Base-by-base conservation (phyloP, 192 early-diverging fungal species). In the Geosiphon pyriformis region DNA sequence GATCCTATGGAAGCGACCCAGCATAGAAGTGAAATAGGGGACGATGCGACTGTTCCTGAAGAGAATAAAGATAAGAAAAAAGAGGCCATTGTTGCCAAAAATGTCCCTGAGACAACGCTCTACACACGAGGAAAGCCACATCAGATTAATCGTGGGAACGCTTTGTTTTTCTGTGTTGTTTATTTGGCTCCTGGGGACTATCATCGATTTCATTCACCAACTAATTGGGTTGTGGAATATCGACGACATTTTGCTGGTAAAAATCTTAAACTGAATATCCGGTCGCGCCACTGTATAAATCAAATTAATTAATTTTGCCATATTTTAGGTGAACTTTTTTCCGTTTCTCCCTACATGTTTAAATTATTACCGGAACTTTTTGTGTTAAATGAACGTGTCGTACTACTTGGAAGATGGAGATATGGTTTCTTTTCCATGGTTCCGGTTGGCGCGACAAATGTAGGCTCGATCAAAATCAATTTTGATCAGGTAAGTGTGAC, bases 131-230 rank as follows among this genome's bases (percentile, higher is more conserved):
- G n/a, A n/a, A n/a, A n/a, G n/a, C n/a, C 76, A 33, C 76, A 78
- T 56, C 69, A 72, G 12, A 59, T 83, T 25, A 77, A 77, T 33
- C 77, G 80, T 25, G 88, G 89, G 65, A 90, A 96, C 70, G 72
- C 78, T 11, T 82, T 98, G 30, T 94, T 86, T 63, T 99, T 90
- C 72, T 86, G 83, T 67, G 95, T 98, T 10, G 89, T 99, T 27
- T 99, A 99, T 69, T 76, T 99, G 65, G 92, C 96, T 0, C 97
- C 97, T 4, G 97, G 96, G 0, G 97, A 99, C 74, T 99, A 99
- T 77, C 97, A 99, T 74, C 87, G 94, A 17, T 99, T 96, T 87
- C 97, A 99, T 65, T 95, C 95, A 25, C 97, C 97, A 30, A 84
- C 90, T 4, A 90, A 95, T 74, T 98, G 95, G 97, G 84, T 89